Percentiles rank a stretch among this genome's conserved stretches.
Evolutionary conservation across 805 yeast genomes (phyloP).

Genomic region (Yarrowia hollandica): DNA sequence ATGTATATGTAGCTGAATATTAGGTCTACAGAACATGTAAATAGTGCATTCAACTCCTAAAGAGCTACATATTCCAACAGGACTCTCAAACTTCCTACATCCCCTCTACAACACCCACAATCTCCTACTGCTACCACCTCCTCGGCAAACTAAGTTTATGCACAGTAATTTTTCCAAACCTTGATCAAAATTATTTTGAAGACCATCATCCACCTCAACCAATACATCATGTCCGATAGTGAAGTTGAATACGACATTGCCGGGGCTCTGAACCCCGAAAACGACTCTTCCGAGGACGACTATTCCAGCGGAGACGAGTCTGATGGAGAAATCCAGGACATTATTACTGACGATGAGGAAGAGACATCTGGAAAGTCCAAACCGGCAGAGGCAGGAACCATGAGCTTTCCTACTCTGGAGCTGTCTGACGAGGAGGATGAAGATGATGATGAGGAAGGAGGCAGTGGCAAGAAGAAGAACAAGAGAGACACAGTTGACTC

Average conservation of each 20-base stretch:
- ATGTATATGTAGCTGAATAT: too few species aligned
- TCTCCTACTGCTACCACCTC: background rate
- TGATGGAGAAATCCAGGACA: slow-evolving; percentile 40
- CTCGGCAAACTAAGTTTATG: background rate
- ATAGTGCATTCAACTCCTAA: too few species aligned
- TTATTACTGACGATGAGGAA: slow-evolving; percentile 51
- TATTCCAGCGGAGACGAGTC: slow-evolving; percentile 33
- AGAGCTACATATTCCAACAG: background rate
- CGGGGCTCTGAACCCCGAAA: slow-evolving; percentile 34
- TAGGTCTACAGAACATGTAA: too few species aligned
- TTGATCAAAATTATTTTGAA: slow-evolving; percentile 5
- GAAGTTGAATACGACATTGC: slow-evolving; percentile 38
- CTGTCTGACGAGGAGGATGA: slow-evolving; percentile 44
- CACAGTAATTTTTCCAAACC: background rate
- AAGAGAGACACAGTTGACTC: background rate
- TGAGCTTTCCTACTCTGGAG: slow-evolving; percentile 47
- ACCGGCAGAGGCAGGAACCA: background rate
- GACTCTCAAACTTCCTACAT: background rate
- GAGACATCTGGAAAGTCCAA: slow-evolving; percentile 37
- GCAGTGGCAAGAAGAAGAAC: slow-evolving; percentile 31
- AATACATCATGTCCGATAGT: slow-evolving; percentile 34
- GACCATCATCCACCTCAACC: background rate
- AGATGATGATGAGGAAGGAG: slow-evolving; percentile 41
- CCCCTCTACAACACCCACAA: background rate
- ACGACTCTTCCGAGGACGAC: slow-evolving; percentile 26